These are phyloP conservation scores for Exutisphaerella laricina DNA, from an alignment of 2,329 filamentous ascomycete species.

Conservation along the genomic window DNA sequence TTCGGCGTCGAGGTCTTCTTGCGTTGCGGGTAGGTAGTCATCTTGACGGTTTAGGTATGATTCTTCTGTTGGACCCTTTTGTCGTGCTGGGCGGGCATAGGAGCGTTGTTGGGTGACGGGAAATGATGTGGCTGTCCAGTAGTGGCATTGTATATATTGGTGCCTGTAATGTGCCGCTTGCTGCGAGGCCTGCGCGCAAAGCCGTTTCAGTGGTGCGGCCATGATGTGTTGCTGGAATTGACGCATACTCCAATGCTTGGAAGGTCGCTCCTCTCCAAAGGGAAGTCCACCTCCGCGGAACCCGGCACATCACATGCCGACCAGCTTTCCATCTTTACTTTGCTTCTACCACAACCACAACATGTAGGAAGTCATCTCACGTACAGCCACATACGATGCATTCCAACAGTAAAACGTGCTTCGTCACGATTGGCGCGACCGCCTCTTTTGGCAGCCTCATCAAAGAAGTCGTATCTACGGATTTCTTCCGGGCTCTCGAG, in stretches of 20 bases:
- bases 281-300: slow-evolving; percentile 14
- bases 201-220: slow-evolving; percentile 28
- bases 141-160: background rate
- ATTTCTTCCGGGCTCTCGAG: slow-evolving; percentile 59
- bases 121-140: background rate
- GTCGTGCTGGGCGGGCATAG: slow-evolving; percentile 11
- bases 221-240: slow-evolving; percentile 15
- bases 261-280: slow-evolving; percentile 4
- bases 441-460: slow-evolving; percentile 73
- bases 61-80: background rate
- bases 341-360: no score
- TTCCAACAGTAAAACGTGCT: slow-evolving; percentile 49
- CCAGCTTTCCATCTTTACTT: slow-evolving; percentile 1
- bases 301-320: background rate
- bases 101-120: slow-evolving; percentile 11
- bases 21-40: slow-evolving; percentile 3
- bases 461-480: slow-evolving; percentile 54
- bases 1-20: slow-evolving; percentile 12
- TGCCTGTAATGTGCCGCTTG: slow-evolving; percentile 13
- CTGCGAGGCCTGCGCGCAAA: slow-evolving; percentile 25
- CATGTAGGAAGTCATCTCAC: slow-evolving; percentile 9
- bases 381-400: slow-evolving; percentile 10
- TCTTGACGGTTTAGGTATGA: background rate
- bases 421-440: slow-evolving; percentile 90
- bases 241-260: background rate